Conservation (phyloP, 1,284 basidiomycete genomes). For the Fomitopsis pinicola region DNA sequence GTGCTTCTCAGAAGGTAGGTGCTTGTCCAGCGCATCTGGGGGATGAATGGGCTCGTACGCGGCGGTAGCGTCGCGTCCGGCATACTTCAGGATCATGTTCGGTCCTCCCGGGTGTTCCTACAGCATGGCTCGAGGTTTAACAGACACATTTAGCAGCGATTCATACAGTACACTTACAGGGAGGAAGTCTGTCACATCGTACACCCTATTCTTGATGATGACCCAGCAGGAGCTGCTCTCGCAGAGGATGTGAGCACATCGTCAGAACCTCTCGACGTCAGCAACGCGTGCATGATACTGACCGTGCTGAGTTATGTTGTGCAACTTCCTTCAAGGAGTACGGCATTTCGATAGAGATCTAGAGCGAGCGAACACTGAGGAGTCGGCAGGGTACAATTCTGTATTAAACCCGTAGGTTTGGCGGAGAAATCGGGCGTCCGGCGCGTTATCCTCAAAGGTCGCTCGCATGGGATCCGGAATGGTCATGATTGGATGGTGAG, state of each 20-base stretch:
- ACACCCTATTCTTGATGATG: slow-evolving; percentile 73
- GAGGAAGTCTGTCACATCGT: slow-evolving; percentile 85
- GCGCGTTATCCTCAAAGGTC: neutral
- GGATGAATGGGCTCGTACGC: slow-evolving; percentile 76
- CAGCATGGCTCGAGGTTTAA: neutral
- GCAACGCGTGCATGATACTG: slow-evolving; percentile 7
- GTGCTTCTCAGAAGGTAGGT: slow-evolving; percentile 63
- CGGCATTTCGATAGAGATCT: slow-evolving; percentile 28
- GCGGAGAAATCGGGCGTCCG: neutral
- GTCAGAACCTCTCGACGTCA: no score
- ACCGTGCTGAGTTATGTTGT: slow-evolving; percentile 52
- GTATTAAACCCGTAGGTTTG: neutral
- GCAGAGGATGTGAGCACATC: neutral
- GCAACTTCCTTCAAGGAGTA: slow-evolving; percentile 39
- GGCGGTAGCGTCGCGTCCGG: slow-evolving; percentile 72
- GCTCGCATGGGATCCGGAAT: neutral
- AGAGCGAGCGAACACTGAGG: neutral
- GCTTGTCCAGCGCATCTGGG: slow-evolving; percentile 63
- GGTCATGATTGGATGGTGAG: neutral
- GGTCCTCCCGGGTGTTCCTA: slow-evolving; percentile 83
- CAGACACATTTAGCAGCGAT: neutral
- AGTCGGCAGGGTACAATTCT: no score
- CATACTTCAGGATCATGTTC: slow-evolving; percentile 75
- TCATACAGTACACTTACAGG: slow-evolving; percentile 34
- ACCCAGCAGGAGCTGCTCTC: slow-evolving; percentile 78